Evolutionary conservation across 2,329 filamentous ascomycete genomes (phyloP).

Genomic region (Aspergillus texensis): DNA sequence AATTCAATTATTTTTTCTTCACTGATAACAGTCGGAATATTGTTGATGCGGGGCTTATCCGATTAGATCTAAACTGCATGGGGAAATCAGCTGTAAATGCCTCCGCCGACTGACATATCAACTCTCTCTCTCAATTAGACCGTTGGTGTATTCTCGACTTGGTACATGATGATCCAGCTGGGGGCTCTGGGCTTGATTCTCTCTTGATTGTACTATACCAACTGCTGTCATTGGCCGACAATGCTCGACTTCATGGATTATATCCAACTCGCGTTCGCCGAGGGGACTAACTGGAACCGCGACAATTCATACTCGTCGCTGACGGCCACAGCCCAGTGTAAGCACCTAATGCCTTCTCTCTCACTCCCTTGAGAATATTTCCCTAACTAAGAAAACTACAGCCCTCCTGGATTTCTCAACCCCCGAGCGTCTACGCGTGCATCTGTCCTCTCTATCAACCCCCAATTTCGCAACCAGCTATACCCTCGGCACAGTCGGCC

Average conservation of each 20-base stretch:
- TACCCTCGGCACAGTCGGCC: constrained; percentile 81
- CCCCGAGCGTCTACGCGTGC: constrained; percentile 79
- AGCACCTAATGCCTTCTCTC: constrained; percentile 17
- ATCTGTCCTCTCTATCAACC: constrained; percentile 87
- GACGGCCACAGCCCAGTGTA: constrained; percentile 81
- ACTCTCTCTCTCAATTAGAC: neutral
- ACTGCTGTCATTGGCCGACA: constrained; percentile 25
- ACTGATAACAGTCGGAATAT: constrained; percentile 43
- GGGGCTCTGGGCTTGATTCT: neutral
- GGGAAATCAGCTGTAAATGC: constrained; percentile 35
- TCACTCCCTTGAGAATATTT: neutral
- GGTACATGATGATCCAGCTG: neutral
- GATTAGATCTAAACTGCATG: constrained; percentile 32
- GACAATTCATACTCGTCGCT: constrained; percentile 90
- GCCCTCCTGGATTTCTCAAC: constrained; percentile 87
- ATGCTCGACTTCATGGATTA: constrained; percentile 99
- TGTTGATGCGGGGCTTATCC: constrained; percentile 42
- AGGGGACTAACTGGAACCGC: constrained; percentile 82
- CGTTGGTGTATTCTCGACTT: neutral
- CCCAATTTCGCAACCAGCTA: constrained; percentile 95
- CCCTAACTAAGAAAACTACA: constrained; percentile 36
- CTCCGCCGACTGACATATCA: constrained; percentile 8
- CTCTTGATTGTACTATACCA: too few relatives aligned
- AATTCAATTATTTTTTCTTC: constrained; percentile 39
- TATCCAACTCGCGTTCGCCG: constrained; percentile 87